These are phyloP conservation scores for Barbarea vulgaris DNA, from an alignment of 345 rosid genomes.

Conservation along the genomic window DNA sequence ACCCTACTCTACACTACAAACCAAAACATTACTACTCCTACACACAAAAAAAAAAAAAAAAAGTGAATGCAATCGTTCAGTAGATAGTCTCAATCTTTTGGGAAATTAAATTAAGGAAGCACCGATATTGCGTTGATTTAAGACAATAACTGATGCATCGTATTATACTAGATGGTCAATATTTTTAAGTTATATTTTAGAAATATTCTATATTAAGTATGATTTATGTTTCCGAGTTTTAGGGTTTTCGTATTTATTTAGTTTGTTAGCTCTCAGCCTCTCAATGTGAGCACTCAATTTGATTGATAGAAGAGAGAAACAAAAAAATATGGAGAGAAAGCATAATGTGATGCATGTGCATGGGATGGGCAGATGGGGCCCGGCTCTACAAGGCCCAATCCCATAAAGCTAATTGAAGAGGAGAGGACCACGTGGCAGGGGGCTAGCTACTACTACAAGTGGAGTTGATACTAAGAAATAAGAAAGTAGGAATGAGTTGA, in stretches of 20 bases:
- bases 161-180: background rate
- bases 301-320: background rate
- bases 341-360: slow-evolving; percentile 39
- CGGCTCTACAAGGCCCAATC: slow-evolving; percentile 30
- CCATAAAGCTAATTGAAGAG: slow-evolving; percentile 35
- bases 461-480: slow-evolving; percentile 42
- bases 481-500: slow-evolving; percentile 43
- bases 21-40: slow-evolving; percentile 19
- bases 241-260: background rate
- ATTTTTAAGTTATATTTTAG: background rate
- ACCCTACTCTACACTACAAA: slow-evolving; percentile 35
- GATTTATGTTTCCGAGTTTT: background rate
- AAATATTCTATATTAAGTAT: background rate
- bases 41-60: background rate
- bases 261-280: background rate
- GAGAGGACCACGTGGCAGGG: slow-evolving; percentile 43
- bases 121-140: background rate
- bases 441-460: slow-evolving; percentile 40
- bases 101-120: background rate
- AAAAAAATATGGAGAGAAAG: no score
- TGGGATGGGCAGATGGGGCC: slow-evolving; percentile 41
- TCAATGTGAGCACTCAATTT: background rate
- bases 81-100: background rate
- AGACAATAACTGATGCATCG: background rate
- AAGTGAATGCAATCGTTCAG: background rate